Base-by-base conservation (phyloP, 2,329 filamentous ascomycete genomes). In the Coccinonectria pachysandricola region DNA sequence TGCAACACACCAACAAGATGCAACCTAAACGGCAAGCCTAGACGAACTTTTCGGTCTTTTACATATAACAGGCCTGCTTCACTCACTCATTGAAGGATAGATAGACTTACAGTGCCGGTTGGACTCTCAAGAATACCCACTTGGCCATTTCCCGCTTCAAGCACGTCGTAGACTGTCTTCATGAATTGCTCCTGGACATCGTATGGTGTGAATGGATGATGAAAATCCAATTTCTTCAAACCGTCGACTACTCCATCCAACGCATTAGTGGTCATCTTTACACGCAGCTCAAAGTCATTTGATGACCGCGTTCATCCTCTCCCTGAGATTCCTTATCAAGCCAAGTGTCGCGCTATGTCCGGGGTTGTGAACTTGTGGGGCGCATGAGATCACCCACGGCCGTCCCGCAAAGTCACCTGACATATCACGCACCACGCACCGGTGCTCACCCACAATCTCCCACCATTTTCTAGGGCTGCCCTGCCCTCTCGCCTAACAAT, bases 101-200 rank as follows among this genome's bases (percentile, higher is more conserved):
- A 8, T 19, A 3, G 10, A 54, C 57, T 38, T 49, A 69, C 68
- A 36, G 74, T 80, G 53, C 87, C 87, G 21, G 87, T 95, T n/a
- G 87, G 87, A 23, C 84, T 93, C 50, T 95, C 87, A 23, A 95
- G 77, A 21, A 95, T 86, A 15, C 83, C 87, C 23, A 94, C 66
- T 46, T 87, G 83, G 7, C 82, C 79, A 21, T 79, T 54, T 4
- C 71, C 70, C 13, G 46, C 47, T 40, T 92, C 76, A 14, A 94
- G 70, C 34, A 85, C 83, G 25, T 73, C 59, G 49, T 93, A 94
- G 5, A 91, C 68, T 1, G 79, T 71, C 40, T 67, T 75, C 87
- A 95, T 95, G 48, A 95, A 92, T 40, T 88, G 64, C 22, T 79
- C 65, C 47, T 95, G 87, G 21, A 94, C 91, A 27, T 81, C 70